These are phyloP conservation scores for Piedraia hortae DNA, from an alignment of 2,329 filamentous ascomycete genomes.

Conservation along the genomic window DNA sequence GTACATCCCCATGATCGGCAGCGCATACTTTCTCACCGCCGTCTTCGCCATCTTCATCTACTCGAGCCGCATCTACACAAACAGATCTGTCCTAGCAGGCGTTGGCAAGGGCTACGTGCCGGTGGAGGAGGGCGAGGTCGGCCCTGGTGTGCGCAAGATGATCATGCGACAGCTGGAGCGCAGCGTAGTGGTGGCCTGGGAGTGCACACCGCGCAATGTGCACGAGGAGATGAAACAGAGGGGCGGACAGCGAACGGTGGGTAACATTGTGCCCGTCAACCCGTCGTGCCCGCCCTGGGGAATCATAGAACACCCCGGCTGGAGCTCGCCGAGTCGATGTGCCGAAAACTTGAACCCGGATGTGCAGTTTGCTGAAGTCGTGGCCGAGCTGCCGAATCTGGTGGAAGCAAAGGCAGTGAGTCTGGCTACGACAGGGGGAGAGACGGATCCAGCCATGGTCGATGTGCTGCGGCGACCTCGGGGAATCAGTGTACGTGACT, in stretches of 20 bases:
- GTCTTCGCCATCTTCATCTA: slow-evolving; percentile 51
- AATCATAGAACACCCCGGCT: slow-evolving; percentile 60
- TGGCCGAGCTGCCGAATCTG: slow-evolving; percentile 62
- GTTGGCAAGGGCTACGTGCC: slow-evolving; percentile 77
- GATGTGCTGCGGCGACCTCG: slow-evolving; percentile 41
- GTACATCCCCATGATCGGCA: slow-evolving; percentile 60
- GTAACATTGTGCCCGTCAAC: slow-evolving; percentile 15
- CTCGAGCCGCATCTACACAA: slow-evolving; percentile 60
- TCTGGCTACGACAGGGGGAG: slow-evolving; percentile 27
- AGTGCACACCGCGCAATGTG: slow-evolving; percentile 39
- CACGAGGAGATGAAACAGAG: slow-evolving; percentile 6
- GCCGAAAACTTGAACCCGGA: slow-evolving; percentile 41
- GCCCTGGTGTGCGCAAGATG: slow-evolving; percentile 44
- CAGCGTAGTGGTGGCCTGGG: slow-evolving; percentile 59
- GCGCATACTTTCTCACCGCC: slow-evolving; percentile 46
- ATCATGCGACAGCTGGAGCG: slow-evolving; percentile 44
- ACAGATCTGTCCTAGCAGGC: slow-evolving; percentile 44
- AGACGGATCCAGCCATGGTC: slow-evolving; percentile 24
- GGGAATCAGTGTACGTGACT: slow-evolving; percentile 51
- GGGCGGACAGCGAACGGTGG: too few species aligned
- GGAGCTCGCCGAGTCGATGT: slow-evolving; percentile 42
- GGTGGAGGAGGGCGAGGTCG: slow-evolving; percentile 60
- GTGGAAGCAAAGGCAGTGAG: slow-evolving; percentile 87
- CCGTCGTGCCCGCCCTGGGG: slow-evolving; percentile 39
- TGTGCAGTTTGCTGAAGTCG: slow-evolving; percentile 57